Conservation (phyloP, 257 asterid species). For the Nicotiana benthamiana region DNA sequence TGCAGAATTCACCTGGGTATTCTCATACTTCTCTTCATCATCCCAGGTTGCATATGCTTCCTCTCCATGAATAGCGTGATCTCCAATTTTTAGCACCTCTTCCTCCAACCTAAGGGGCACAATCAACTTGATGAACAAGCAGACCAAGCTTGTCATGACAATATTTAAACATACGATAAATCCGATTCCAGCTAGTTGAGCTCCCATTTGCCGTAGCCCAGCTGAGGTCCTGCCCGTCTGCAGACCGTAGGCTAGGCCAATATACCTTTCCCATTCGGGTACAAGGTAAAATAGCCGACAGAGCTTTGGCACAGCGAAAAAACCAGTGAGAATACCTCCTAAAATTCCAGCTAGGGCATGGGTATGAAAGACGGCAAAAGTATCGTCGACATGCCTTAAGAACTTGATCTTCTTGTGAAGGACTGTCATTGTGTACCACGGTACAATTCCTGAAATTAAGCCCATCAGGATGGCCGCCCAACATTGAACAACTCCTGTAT, state of each 20-base stretch:
- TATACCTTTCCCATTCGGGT: conserved; percentile 36
- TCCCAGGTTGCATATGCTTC: conserved; percentile 28
- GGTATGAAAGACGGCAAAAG: conserved; percentile 45
- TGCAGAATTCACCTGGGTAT: conserved; percentile 25
- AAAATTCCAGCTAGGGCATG: conserved; percentile 42
- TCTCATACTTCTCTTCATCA: conserved; percentile 23
- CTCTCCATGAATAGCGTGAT: conserved; percentile 38
- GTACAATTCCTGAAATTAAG: conserved; percentile 28
- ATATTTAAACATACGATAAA: conserved; percentile 35
- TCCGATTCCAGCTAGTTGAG: conserved; percentile 30
- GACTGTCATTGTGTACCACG: conserved; percentile 36
- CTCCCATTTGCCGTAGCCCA: conserved; percentile 36
- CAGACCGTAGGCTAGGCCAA: conserved; percentile 41
- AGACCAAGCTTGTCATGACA: conserved; percentile 29
- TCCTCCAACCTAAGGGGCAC: conserved; percentile 40
- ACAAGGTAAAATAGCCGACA: conserved; percentile 29
- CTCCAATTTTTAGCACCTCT: conserved; percentile 29
- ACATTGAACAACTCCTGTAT: conserved; percentile 30
- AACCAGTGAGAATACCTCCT: conserved; percentile 40
- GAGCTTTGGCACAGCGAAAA: conserved; percentile 36
- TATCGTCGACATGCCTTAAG: conserved; percentile 33
- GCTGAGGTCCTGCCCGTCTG: conserved; percentile 19
- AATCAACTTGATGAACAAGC: conserved; percentile 27
- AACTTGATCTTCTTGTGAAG: conserved; percentile 19
- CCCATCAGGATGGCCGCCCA: conserved; percentile 37